Evolutionary conservation across 169 alveolate species (phyloP).

Genomic region (Plasmodium blacklocki): DNA sequence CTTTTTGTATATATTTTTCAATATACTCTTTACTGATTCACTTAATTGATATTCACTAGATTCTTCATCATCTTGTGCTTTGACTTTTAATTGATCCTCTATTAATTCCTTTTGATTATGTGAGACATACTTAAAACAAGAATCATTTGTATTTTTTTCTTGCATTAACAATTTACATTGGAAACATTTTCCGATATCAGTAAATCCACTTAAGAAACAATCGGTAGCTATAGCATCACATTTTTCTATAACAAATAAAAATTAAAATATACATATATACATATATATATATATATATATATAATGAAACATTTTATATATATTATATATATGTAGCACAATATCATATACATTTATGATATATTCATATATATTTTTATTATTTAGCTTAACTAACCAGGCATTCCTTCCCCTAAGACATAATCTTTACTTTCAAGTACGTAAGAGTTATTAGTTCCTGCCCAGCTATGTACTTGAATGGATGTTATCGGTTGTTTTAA

Average conservation of each 20-base stretch:
- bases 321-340: not conserved
- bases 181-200: conserved; percentile 29
- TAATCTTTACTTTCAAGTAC: conserved; percentile 7
- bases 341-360: not conserved
- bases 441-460: not conserved
- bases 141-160: not conserved
- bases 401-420: conserved; percentile 6
- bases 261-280: not conserved
- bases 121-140: conserved; percentile 9
- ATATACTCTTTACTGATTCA: not conserved
- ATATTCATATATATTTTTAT: not conserved
- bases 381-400: conserved; percentile 1
- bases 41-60: not conserved
- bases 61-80: conserved; percentile 19
- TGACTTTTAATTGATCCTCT: not conserved
- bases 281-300: too few relatives aligned
- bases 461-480: conserved; percentile 8
- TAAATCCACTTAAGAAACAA: conserved; percentile 41
- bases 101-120: not conserved
- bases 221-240: conserved; percentile 1
- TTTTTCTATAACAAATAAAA: conserved; percentile 6
- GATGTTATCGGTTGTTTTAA: conserved; percentile 7
- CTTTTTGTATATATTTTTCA: not conserved
- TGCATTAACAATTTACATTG: conserved; percentile 20
- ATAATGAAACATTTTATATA: too few relatives aligned